These are phyloP conservation scores for Fusarium circinatum DNA, from an alignment of 2,329 filamentous ascomycete species.

Conservation along the genomic window DNA sequence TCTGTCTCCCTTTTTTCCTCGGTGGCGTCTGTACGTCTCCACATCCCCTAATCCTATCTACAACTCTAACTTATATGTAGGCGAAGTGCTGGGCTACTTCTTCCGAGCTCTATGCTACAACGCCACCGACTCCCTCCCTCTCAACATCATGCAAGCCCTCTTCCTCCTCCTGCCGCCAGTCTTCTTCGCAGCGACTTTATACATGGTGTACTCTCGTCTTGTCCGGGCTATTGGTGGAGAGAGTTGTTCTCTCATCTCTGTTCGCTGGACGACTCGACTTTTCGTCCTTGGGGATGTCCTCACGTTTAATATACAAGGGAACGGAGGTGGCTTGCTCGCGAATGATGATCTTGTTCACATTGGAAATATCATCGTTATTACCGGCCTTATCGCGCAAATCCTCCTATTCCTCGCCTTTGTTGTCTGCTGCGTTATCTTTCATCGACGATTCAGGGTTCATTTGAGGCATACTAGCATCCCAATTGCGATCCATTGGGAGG, in stretches of 20 bases:
- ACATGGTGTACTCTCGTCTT: conserved; percentile 28
- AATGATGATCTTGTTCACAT: neutral
- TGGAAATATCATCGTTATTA: conserved; percentile 13
- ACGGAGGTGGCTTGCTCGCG: conserved; percentile 11
- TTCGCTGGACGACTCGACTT: conserved; percentile 15
- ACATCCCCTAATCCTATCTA: fast-evolving
- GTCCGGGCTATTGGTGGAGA: conserved; percentile 6
- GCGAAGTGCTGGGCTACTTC: conserved; percentile 24
- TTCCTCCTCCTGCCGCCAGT: conserved; percentile 24
- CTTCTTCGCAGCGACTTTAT: conserved; percentile 31
- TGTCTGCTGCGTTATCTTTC: conserved; percentile 4
- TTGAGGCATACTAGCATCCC: neutral
- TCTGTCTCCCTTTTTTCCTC: conserved; percentile 57
- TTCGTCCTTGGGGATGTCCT: conserved; percentile 26
- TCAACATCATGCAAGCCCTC: conserved; percentile 28
- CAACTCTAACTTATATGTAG: neutral
- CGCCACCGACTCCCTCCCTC: conserved; percentile 3
- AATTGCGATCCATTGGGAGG: neutral
- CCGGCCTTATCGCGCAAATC: neutral
- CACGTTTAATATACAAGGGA: conserved; percentile 22
- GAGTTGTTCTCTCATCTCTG: conserved; percentile 1
- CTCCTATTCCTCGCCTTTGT: conserved; percentile 16
- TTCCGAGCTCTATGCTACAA: conserved; percentile 20
- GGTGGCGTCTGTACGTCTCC: conserved; percentile 56
- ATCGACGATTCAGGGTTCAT: neutral